Evolutionary conservation across 805 yeast species (phyloP).

Genomic region (Candida lessepsii): DNA sequence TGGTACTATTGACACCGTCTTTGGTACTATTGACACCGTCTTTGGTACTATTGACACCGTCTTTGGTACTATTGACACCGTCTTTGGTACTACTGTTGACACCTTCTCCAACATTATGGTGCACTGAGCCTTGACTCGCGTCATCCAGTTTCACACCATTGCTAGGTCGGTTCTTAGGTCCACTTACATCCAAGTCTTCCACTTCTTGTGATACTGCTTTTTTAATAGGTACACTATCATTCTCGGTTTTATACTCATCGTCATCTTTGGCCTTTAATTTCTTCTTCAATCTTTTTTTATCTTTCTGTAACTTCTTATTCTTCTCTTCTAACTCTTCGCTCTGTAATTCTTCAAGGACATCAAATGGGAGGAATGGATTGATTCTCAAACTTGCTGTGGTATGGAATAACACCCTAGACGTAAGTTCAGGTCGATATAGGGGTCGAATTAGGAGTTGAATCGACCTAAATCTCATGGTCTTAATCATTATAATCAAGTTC

Average conservation of each 20-base stretch:
- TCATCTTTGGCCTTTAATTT: conserved; percentile 16
- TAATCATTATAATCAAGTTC: too few species aligned
- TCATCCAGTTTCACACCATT: too few species aligned
- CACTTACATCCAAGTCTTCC: conserved; percentile 4
- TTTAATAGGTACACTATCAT: conserved; percentile 11
- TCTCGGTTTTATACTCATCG: conserved; percentile 11
- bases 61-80: neutral
- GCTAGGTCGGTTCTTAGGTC: too few species aligned
- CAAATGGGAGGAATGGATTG: conserved; percentile 44
- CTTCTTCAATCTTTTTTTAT: conserved; percentile 25
- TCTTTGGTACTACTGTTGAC: too few species aligned
- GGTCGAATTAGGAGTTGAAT: neutral
- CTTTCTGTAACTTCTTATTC: conserved; percentile 27
- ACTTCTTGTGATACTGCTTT: conserved; percentile 12
- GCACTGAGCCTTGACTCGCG: too few species aligned
- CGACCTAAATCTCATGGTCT: too few species aligned
- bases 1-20: neutral
- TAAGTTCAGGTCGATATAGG: too few species aligned
- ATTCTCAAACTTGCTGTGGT: conserved; percentile 13
- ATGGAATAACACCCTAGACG: neutral
- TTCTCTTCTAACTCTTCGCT: conserved; percentile 30
- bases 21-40: neutral
- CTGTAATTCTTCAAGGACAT: conserved; percentile 36
- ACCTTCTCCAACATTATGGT: too few species aligned
- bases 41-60: neutral